Base-by-base conservation (phyloP, 2,329 filamentous ascomycete genomes). In the Ophioceras dolichostomum region DNA sequence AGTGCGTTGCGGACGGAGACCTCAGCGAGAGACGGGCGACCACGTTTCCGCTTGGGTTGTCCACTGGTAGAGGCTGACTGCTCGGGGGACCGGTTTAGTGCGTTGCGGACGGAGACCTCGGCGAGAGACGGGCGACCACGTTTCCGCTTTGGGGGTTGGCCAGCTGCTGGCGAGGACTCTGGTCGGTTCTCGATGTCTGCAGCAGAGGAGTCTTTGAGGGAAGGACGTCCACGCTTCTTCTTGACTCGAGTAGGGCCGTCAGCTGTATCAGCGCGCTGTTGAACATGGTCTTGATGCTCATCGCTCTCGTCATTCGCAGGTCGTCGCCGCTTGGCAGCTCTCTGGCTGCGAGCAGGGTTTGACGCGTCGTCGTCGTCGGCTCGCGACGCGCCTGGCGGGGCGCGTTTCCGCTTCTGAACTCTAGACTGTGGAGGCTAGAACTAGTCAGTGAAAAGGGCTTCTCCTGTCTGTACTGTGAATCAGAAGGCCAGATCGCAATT, bases 401-500 rank as follows among this genome's bases (percentile, higher is more conserved):
- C 58, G 45, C 59, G 59, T 46, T 56, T 58, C 29, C 52, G 49
- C 44, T 59, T 59, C 14, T 52, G 47, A 37, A 51, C 50, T 29
- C 50, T 42, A 18, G 43, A 41, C 19, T 44, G 39, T 5, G 49
- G 47, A 19, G 49, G 43, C 53, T 55, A n/a, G n/a, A n/a, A n/a
- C n/a, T n/a, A n/a, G n/a, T n/a, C n/a, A n/a, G n/a, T n/a, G n/a
- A n/a, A n/a, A n/a, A n/a, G n/a, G n/a, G n/a, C n/a, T n/a, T n/a
- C n/a, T n/a, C n/a, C n/a, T n/a, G n/a, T n/a, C n/a, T n/a, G n/a
- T n/a, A n/a, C n/a, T n/a, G n/a, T n/a, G n/a, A n/a, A n/a, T n/a
- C n/a, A n/a, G n/a, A n/a, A n/a, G n/a, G n/a, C n/a, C n/a, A n/a
- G n/a, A n/a, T n/a, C n/a, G n/a, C n/a, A n/a, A n/a, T n/a, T n/a